Conservation (phyloP, 2,329 filamentous ascomycete species). For the Monilinia vaccinii-corymbosi region DNA sequence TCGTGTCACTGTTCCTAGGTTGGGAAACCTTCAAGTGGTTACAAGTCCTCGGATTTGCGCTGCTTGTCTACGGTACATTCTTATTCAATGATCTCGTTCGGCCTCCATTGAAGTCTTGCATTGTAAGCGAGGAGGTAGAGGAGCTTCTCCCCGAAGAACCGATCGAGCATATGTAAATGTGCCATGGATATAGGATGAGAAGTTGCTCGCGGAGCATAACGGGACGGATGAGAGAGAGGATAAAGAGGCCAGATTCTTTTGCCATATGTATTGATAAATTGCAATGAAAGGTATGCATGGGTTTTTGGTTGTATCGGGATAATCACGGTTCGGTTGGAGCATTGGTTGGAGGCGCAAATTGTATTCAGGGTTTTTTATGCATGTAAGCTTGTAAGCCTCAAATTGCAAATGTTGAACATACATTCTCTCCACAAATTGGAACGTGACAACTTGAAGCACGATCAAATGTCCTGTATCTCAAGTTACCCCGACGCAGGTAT, state of each 20-base stretch:
- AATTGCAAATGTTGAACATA: neutral
- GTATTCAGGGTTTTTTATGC: neutral
- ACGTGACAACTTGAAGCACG: neutral
- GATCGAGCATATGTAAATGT: constrained; percentile 53
- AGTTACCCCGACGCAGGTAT: neutral
- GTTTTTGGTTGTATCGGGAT: neutral
- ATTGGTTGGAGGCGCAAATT: neutral
- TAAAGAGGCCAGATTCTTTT: neutral
- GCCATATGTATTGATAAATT: neutral
- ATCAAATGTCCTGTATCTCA: neutral
- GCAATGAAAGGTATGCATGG: neutral
- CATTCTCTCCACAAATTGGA: neutral
- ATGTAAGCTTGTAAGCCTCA: constrained; percentile 5
- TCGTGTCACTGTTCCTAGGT: constrained; percentile 82
- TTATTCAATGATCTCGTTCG: constrained; percentile 90
- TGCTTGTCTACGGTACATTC: constrained; percentile 94
- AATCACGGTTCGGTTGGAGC: neutral
- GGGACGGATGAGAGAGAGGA: neutral
- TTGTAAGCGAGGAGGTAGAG: constrained; percentile 47
- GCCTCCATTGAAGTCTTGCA: constrained; percentile 63
- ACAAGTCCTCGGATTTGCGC: constrained; percentile 77
- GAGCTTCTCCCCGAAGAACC: constrained; percentile 73
- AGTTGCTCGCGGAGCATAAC: neutral
- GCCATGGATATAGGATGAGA: neutral
- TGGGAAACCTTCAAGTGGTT: constrained; percentile 99